Evolutionary conservation across 2,329 filamentous ascomycete genomes (phyloP).

Genomic region (Phyllosticta ampelicida): DNA sequence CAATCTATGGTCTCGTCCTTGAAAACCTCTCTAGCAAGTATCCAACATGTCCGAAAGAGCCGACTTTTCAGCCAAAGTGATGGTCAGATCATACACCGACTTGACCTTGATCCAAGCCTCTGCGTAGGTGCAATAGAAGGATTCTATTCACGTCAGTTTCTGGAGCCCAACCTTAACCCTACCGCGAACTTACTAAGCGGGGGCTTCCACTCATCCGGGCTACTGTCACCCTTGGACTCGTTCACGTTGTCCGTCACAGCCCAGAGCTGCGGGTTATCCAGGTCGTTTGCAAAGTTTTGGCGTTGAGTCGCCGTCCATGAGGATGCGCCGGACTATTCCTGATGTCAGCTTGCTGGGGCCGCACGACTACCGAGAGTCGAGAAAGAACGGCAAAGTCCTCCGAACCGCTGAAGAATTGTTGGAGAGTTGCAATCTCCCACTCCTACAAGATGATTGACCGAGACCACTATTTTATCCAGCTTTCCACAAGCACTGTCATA

Average conservation of each 20-base stretch:
- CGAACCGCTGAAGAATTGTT: neutral
- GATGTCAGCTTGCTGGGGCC: neutral
- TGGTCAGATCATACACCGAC: slow-evolving; percentile 55
- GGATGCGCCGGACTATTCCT: slow-evolving; percentile 53
- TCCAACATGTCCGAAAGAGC: slow-evolving; percentile 55
- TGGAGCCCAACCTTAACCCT: slow-evolving; percentile 13
- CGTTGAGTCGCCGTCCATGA: slow-evolving; percentile 60
- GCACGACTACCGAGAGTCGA: neutral
- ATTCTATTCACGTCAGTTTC: slow-evolving; percentile 23
- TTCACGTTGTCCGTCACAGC: slow-evolving; percentile 73
- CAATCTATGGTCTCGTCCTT: neutral
- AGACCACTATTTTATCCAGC: slow-evolving; percentile 2
- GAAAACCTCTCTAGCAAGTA: slow-evolving; percentile 41
- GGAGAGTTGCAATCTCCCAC: neutral
- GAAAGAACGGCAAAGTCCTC: neutral
- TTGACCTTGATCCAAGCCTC: slow-evolving; percentile 71
- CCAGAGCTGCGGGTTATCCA: slow-evolving; percentile 63
- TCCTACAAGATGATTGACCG: neutral
- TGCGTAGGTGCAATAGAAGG: slow-evolving; percentile 70
- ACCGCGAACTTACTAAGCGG: slow-evolving; percentile 39
- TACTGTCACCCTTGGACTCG: slow-evolving; percentile 58
- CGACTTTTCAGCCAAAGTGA: slow-evolving; percentile 62
- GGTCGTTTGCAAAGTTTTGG: slow-evolving; percentile 64
- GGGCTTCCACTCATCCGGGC: slow-evolving; percentile 69
- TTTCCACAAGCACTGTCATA: neutral